phyloP scores from a whole-genome alignment of 2,329 filamentous ascomycete species.

The Ophiostoma sp. region DNA sequence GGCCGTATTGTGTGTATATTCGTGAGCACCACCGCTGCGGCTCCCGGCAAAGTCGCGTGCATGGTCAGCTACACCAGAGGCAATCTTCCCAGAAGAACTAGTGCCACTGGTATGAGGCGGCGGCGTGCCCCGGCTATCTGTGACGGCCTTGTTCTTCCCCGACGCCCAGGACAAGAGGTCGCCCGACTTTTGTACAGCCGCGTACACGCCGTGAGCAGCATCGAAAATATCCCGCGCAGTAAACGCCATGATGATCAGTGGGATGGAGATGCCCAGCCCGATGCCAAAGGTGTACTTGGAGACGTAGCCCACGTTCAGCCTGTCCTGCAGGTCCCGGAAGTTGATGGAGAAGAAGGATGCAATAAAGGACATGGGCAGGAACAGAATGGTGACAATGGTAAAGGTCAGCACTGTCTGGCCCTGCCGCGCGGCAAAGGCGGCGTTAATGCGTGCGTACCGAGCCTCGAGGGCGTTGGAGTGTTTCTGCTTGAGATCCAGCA shows the following conservation, averaged over 20 bases:
- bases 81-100: not conserved
- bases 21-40: not conserved
- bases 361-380: conserved; percentile 43
- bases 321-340: conserved; percentile 42
- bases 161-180: not conserved
- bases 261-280: conserved; percentile 39
- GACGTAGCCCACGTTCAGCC: conserved; percentile 31
- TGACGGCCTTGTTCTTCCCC: not conserved
- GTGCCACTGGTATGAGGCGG: not conserved
- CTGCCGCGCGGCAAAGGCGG: conserved; percentile 52
- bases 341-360: conserved; percentile 43
- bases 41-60: not conserved
- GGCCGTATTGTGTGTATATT: not conserved
- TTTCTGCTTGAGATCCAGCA: conserved; percentile 64
- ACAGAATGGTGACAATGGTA: conserved; percentile 44
- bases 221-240: conserved; percentile 35
- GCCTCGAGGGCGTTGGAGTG: conserved; percentile 64
- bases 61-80: not conserved
- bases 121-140: not conserved
- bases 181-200: not conserved
- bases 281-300: conserved; percentile 36
- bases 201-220: conserved; percentile 22
- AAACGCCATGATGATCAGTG: conserved; percentile 38
- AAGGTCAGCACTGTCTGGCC: conserved; percentile 43
- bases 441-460: conserved; percentile 56